These are phyloP conservation scores for Bonia amplexicaulis DNA, from an alignment of 176 grass and related monocot species.

Conservation along the genomic window DNA sequence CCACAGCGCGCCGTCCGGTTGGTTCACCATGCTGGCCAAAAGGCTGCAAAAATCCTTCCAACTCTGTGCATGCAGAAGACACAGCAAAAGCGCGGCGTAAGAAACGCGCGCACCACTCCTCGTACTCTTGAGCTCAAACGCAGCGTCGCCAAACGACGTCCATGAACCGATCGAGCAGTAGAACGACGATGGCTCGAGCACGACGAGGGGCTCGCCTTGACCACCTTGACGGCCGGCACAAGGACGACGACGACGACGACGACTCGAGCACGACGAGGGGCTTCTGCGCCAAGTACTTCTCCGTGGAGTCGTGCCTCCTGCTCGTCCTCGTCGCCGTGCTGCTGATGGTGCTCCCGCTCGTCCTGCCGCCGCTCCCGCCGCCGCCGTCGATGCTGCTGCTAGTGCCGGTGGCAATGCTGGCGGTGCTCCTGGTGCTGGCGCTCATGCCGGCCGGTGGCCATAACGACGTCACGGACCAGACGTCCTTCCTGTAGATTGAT, in stretches of 20 bases:
- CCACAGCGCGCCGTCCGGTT: background rate
- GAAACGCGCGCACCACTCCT: background rate
- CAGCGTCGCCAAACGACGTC: background rate
- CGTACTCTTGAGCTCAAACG: background rate
- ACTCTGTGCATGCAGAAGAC: too few relatives aligned
- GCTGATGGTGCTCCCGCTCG: constrained; percentile 56
- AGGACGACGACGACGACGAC: background rate
- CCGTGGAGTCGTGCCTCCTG: constrained; percentile 35
- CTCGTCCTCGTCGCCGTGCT: constrained; percentile 41
- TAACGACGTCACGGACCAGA: background rate
- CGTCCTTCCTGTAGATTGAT: constrained; percentile 3
- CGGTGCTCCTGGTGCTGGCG: constrained; percentile 44
- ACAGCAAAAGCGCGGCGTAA: background rate
- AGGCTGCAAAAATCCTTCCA: background rate
- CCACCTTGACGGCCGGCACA: background rate
- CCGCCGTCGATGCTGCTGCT: constrained; percentile 52
- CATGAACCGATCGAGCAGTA: background rate
- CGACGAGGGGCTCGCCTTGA: background rate
- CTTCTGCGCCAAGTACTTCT: constrained; percentile 51
- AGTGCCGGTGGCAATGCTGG: constrained; percentile 43
- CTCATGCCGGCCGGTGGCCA: constrained; percentile 34
- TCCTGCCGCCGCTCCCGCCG: constrained; percentile 63
- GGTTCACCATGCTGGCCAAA: background rate
- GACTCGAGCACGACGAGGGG: constrained; percentile 10
- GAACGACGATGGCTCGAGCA: too few relatives aligned